Base-by-base conservation (phyloP, 495 filamentous ascomycete species). In the Pyrenopolyporus hunteri region DNA sequence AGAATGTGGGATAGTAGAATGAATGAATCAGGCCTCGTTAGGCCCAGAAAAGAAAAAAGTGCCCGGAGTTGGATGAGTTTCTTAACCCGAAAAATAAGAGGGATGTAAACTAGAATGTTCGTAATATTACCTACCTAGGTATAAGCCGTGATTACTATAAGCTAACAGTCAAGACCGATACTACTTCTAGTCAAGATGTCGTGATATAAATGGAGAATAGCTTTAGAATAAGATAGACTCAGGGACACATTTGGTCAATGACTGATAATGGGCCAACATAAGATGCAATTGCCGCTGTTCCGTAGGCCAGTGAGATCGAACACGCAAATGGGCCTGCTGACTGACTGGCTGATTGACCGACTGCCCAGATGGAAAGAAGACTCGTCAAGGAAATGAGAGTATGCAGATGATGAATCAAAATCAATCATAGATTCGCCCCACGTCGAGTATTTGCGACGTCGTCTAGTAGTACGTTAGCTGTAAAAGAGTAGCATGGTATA, bases 281-380 rank as follows among this genome's bases (percentile, higher is more conserved):
- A 50, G 22, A 17, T 56, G 36, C 14, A 44, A 44, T 22, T 53
- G 31, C 17, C 33, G 39, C 48, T 60, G 42, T 47, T 32, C 25
- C 43, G 19, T 36, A 25, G 26, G 22, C 19, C 36, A 25, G 50
- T 37, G n/a, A 63, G 52, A 25, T 51, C 32, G 6, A 22, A 20
- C 11, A 17, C 45, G 25, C 25, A 37, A 51, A 36, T 32, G 28
- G 33, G 17, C 17, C 47, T 44, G 42, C 49, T 32, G 33, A n/a
- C 26, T 26, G 20, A 35, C 16, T 43, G 9, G 17, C n/a, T n/a
- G n/a, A 20, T 43, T 26, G 26, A 46, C 16, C 55, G 58, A 39
- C 58, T 49, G 26, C 29, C 36, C 26, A 19, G 13, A 37, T 26
- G 10, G 42, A 32, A 52, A 44, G 19, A 17, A 17, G 37, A n/a